A percentile compares a stretch with the other conserved stretches of the same genome.
Evolutionary conservation across 108 stramenopile genomes (phyloP).

Genomic region (Asterionellopsis glacialis): DNA sequence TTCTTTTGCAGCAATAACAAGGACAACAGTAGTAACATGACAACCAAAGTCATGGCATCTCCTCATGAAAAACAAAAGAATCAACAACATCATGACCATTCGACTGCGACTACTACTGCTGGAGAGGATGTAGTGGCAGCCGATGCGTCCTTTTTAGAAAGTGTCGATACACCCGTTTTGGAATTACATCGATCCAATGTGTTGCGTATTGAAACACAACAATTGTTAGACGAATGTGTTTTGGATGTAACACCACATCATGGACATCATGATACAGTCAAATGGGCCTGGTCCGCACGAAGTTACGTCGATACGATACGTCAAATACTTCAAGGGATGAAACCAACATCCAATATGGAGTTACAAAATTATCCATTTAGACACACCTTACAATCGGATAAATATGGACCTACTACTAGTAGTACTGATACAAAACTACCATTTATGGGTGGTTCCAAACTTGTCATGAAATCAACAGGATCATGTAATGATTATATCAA

Average conservation of each 20-base stretch:
- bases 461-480: conserved; percentile 28
- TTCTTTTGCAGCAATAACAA: too few relatives aligned
- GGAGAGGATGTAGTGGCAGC: background rate
- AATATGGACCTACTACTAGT: too few relatives aligned
- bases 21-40: too few relatives aligned
- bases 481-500: conserved; percentile 7
- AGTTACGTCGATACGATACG: conserved; percentile 38
- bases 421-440: too few relatives aligned
- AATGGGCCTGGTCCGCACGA: conserved; percentile 44
- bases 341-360: conserved; percentile 4
- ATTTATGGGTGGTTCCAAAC: conserved; percentile 5
- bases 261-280: conserved; percentile 8
- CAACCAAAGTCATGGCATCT: too few relatives aligned
- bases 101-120: too few relatives aligned
- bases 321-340: background rate
- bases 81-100: too few relatives aligned
- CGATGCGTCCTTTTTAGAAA: conserved; percentile 43
- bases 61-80: too few relatives aligned
- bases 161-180: conserved; percentile 29
- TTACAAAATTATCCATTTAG: conserved; percentile 9
- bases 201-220: conserved; percentile 57
- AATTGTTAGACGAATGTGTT: conserved; percentile 62
- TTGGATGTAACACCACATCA: conserved; percentile 13
- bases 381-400: too few relatives aligned
- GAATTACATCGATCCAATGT: conserved; percentile 69